These are phyloP conservation scores for Lignosus rhinocerotis DNA, from an alignment of 1,284 basidiomycete species.

Conservation along the genomic window DNA sequence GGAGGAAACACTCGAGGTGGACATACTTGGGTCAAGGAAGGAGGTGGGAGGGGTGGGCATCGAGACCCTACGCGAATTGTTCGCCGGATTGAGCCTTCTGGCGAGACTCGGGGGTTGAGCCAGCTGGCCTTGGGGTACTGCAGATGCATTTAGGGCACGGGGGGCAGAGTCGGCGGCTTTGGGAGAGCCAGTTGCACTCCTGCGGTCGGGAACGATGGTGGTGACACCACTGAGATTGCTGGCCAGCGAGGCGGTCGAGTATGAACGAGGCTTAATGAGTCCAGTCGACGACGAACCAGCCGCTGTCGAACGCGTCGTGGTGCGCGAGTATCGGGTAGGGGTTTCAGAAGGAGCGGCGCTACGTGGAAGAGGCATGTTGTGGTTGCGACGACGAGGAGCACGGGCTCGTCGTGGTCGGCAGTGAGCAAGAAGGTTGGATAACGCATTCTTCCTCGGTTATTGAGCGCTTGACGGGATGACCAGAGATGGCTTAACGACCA, in stretches of 20 bases:
- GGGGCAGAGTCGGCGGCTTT: conserved; percentile 18
- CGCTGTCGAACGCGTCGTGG: conserved; percentile 31
- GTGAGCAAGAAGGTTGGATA: conserved; percentile 11
- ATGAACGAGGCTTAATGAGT: conserved; percentile 34
- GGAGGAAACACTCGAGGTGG: conserved; percentile 27
- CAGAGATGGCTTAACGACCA: neutral
- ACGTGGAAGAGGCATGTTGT: conserved; percentile 28
- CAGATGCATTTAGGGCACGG: conserved; percentile 33
- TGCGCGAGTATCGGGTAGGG: conserved; percentile 35
- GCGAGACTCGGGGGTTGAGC: conserved; percentile 25
- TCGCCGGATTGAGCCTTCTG: conserved; percentile 19
- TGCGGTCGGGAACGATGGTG: conserved; percentile 40
- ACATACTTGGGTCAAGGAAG: conserved; percentile 27
- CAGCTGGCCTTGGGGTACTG: conserved; percentile 27
- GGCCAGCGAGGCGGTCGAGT: conserved; percentile 34
- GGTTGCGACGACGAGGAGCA: conserved; percentile 13
- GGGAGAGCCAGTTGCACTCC: conserved; percentile 25
- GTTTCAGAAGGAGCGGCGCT: conserved; percentile 37
- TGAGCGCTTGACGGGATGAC: conserved; percentile 5
- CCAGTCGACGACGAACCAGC: conserved; percentile 29
- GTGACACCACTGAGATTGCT: conserved; percentile 40
- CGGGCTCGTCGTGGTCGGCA: conserved; percentile 25
- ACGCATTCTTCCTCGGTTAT: conserved; percentile 14
- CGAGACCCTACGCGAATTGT: conserved; percentile 25
- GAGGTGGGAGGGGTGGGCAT: conserved; percentile 29